Evolutionary conservation across 805 yeast species (phyloP).

Genomic region (Candida bentonensis): DNA sequence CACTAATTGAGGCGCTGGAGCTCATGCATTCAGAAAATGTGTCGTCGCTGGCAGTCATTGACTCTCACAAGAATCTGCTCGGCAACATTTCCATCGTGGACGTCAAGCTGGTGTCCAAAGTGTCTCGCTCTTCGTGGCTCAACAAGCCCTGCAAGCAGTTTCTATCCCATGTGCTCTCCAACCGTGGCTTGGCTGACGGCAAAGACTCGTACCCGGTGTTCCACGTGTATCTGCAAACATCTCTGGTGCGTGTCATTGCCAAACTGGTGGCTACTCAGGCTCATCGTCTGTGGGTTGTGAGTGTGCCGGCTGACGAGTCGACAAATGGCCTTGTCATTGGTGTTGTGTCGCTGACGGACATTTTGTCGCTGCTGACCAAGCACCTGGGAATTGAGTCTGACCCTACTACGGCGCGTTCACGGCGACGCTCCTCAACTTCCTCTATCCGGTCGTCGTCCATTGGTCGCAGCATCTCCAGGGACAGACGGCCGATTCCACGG

Average conservation of each 20-base stretch:
- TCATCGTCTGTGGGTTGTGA: slow-evolving; percentile 47
- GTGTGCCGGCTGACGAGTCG: slow-evolving; percentile 16
- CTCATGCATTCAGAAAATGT: slow-evolving; percentile 77
- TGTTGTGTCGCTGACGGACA: slow-evolving; percentile 84
- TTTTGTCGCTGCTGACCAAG: slow-evolving; percentile 66
- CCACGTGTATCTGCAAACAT: slow-evolving; percentile 69
- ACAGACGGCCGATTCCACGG: neutral
- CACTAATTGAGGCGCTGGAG: slow-evolving; percentile 71
- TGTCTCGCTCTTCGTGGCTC: slow-evolving; percentile 73
- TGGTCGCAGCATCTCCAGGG: neutral
- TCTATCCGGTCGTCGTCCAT: slow-evolving; percentile 11
- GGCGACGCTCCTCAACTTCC: slow-evolving; percentile 39
- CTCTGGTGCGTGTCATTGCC: slow-evolving; percentile 81
- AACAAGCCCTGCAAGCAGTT: slow-evolving; percentile 79
- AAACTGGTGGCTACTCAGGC: slow-evolving; percentile 90
- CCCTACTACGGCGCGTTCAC: slow-evolving; percentile 78
- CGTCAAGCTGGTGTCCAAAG: slow-evolving; percentile 73
- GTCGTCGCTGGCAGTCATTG: slow-evolving; percentile 87
- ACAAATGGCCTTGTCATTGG: slow-evolving; percentile 70
- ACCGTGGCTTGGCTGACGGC: slow-evolving; percentile 85
- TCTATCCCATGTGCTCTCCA: slow-evolving; percentile 69
- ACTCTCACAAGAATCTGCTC: slow-evolving; percentile 53
- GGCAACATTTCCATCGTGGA: slow-evolving; percentile 95
- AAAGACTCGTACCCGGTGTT: slow-evolving; percentile 95
- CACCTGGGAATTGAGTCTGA: slow-evolving; percentile 60